These are phyloP conservation scores for Calycina marina DNA, from an alignment of 2,329 filamentous ascomycete genomes.

Conservation along the genomic window DNA sequence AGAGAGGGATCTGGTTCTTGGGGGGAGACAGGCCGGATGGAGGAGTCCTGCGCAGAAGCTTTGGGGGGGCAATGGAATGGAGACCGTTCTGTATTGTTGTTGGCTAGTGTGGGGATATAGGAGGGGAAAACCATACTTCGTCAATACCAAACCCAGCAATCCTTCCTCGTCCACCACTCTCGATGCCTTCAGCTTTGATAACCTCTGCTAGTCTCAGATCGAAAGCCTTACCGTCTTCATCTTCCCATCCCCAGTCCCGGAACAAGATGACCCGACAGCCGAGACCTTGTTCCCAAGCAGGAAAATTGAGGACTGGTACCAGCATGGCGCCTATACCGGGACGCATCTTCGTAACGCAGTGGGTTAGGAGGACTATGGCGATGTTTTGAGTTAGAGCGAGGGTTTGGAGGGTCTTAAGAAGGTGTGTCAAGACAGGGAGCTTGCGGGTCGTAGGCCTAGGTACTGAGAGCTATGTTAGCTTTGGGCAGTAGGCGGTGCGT, in stretches of 20 bases:
- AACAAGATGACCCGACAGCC: conserved; percentile 64
- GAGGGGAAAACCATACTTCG: conserved; percentile 13
- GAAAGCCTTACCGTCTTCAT: conserved; percentile 30
- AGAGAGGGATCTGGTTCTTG: background rate
- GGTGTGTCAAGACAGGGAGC: conserved; percentile 32
- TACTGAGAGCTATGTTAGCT: conserved; percentile 4
- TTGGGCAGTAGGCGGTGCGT: too few species aligned
- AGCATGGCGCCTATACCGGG: conserved; percentile 51
- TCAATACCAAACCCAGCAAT: conserved; percentile 16
- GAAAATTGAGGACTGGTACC: conserved; percentile 58
- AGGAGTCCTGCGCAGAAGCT: too few species aligned
- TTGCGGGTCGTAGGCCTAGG: conserved; percentile 24
- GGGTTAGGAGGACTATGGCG: conserved; percentile 62
- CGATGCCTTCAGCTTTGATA: conserved; percentile 45
- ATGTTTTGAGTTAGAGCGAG: conserved; percentile 60
- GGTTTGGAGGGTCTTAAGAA: conserved; percentile 59
- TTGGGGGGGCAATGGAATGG: conserved; percentile 4
- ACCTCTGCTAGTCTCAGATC: conserved; percentile 46
- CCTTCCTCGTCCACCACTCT: conserved; percentile 10
- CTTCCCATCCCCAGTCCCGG: conserved; percentile 53
- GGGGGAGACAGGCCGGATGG: too few species aligned
- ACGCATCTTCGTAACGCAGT: conserved; percentile 71
- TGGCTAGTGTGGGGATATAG: too few species aligned
- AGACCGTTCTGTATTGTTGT: conserved; percentile 10
- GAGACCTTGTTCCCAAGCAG: conserved; percentile 68